phyloP scores from a whole-genome alignment of 352 stramenopile species.

The Phytophthora sp. region DNA sequence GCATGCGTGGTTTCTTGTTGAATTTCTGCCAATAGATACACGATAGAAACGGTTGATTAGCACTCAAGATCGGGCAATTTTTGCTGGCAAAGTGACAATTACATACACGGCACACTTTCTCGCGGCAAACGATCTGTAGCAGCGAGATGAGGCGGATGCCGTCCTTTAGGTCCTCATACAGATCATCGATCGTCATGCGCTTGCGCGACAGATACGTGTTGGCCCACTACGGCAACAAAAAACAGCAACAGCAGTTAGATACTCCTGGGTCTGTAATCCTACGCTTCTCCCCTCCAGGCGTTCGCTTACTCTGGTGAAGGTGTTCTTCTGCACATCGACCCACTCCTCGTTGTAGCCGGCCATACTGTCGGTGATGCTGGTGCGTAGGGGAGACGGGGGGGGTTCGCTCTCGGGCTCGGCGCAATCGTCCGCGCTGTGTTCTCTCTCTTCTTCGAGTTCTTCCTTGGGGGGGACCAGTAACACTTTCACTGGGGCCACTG shows the following conservation, averaged over 20 bases:
- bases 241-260: constrained; percentile 15
- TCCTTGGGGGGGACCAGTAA: constrained; percentile 14
- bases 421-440: not conserved
- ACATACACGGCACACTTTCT: constrained; percentile 86
- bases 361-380: constrained; percentile 43
- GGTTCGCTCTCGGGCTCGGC: constrained; percentile 28
- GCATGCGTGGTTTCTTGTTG: constrained; percentile 93
- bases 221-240: constrained; percentile 66
- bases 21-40: constrained; percentile 71
- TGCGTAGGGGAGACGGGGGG: constrained; percentile 10
- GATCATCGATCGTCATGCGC: constrained; percentile 88
- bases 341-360: constrained; percentile 80
- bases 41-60: not conserved
- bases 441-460: constrained; percentile 7
- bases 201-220: constrained; percentile 91
- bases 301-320: constrained; percentile 85
- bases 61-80: no score
- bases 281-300: not conserved
- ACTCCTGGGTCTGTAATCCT: not conserved
- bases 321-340: constrained; percentile 93
- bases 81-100: no score
- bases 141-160: constrained; percentile 88
- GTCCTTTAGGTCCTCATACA: constrained; percentile 90
- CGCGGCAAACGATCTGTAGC: constrained; percentile 88
- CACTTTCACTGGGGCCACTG: constrained; percentile 25